Evolutionary conservation across 2,329 filamentous ascomycete species (phyloP).

Genomic region (Amylocarpus encephaloides): DNA sequence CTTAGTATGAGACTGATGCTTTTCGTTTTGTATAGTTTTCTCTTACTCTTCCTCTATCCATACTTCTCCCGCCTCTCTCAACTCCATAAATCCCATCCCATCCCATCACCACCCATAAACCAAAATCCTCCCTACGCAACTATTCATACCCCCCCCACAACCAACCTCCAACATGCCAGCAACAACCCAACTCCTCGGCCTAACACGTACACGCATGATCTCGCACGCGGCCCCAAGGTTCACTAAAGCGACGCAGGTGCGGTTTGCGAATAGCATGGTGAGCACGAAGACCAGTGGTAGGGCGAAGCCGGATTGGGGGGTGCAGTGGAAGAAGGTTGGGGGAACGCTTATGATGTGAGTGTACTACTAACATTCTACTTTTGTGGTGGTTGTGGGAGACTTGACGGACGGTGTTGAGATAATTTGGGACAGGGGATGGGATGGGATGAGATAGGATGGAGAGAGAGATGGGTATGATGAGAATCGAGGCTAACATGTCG

Average conservation of each 20-base stretch:
- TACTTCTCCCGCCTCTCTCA: too few relatives aligned
- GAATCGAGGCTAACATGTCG: neutral
- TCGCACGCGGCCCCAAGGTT: constrained; percentile 5
- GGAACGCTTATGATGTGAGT: constrained; percentile 21
- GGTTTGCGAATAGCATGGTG: constrained; percentile 3
- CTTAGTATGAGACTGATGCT: too few relatives aligned
- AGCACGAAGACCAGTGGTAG: constrained; percentile 2
- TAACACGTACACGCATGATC: constrained; percentile 12
- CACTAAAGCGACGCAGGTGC: neutral
- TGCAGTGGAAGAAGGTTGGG: constrained; percentile 18
- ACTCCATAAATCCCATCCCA: neutral
- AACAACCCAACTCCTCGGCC: constrained; percentile 3
- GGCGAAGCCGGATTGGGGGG: constrained; percentile 15
- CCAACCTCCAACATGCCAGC: constrained; percentile 2
- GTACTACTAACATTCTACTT: neutral
- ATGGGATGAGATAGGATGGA: neutral
- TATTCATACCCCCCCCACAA: constrained; percentile 11
- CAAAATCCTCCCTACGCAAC: neutral
- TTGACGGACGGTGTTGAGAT: neutral
- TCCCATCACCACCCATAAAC: neutral
- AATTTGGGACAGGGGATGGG: neutral
- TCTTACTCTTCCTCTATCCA: too few relatives aligned
- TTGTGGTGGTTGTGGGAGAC: too few relatives aligned
- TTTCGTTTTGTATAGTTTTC: too few relatives aligned
- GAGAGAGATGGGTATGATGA: neutral